These are phyloP conservation scores for Daldinia sp. DNA, from an alignment of 2,329 filamentous ascomycete species.

Conservation along the genomic window DNA sequence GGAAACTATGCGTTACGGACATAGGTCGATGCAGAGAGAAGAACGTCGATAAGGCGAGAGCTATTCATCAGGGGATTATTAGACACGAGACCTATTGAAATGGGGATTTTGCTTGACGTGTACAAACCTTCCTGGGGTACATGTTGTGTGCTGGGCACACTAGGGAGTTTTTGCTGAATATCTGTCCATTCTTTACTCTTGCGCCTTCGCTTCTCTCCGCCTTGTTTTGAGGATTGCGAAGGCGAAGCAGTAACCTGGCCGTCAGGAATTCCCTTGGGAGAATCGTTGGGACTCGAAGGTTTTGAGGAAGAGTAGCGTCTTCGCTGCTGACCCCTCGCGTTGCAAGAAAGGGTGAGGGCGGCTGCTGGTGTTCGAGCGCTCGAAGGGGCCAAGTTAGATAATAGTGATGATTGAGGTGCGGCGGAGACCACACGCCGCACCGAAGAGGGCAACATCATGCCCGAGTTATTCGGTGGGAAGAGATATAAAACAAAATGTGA, in stretches of 20 bases:
- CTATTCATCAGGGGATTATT: slow-evolving; percentile 56
- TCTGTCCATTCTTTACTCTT: slow-evolving; percentile 63
- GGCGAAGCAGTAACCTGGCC: slow-evolving; percentile 59
- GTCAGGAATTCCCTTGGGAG: slow-evolving; percentile 59
- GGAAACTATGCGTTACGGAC: slow-evolving; percentile 84
- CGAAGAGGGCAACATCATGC: slow-evolving; percentile 62
- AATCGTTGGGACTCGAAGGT: slow-evolving; percentile 68
- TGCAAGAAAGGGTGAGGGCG: slow-evolving; percentile 49
- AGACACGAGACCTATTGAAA: slow-evolving; percentile 13
- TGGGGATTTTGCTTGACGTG: slow-evolving; percentile 8
- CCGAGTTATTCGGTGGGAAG: slow-evolving; percentile 13
- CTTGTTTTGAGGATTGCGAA: slow-evolving; percentile 55
- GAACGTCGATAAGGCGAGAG: slow-evolving; percentile 88
- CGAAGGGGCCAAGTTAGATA: slow-evolving; percentile 54
- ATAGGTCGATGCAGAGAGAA: slow-evolving; percentile 96
- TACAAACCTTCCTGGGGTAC: slow-evolving; percentile 69
- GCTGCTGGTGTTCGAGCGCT: slow-evolving; percentile 52
- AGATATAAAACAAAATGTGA: background rate
- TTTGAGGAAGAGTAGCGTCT: slow-evolving; percentile 67
- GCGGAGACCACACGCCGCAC: slow-evolving; percentile 62
- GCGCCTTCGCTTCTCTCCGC: slow-evolving; percentile 64
- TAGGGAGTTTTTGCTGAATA: slow-evolving; percentile 68
- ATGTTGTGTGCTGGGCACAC: slow-evolving; percentile 78
- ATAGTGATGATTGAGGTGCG: slow-evolving; percentile 55
- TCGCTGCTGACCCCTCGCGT: slow-evolving; percentile 57